Percentiles rank a stretch among this genome's conserved stretches.
Conservation (phyloP, 2,329 filamentous ascomycete genomes). For the Phialocephala subalpina region DNA sequence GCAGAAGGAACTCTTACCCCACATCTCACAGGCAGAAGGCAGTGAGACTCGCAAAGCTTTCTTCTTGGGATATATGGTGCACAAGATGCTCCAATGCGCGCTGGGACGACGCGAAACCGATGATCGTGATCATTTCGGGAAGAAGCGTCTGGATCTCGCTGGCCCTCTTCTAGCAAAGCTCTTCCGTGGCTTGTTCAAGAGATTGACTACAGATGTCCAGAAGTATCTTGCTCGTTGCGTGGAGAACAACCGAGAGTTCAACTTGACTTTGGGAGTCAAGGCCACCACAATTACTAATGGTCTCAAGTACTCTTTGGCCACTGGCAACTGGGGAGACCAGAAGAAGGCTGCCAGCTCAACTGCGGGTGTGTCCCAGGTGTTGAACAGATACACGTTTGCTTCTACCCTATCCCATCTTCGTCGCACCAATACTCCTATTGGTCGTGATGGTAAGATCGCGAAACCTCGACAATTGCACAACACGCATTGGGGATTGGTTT, state of each 20-base stretch:
- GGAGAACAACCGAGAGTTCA: conserved; percentile 88
- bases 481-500: conserved; percentile 97
- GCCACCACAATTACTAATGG: conserved; percentile 90
- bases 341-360: conserved; percentile 97
- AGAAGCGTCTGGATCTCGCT: conserved; percentile 96
- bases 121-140: conserved; percentile 98
- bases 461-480: conserved; percentile 98
- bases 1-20: conserved; percentile 95
- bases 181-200: conserved; percentile 90
- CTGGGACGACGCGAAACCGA: conserved; percentile 93
- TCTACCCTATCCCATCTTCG: conserved; percentile 97
- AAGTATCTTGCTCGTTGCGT: conserved; percentile 93
- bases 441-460: conserved; percentile 96
- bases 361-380: conserved; percentile 95
- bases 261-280: conserved; percentile 90
- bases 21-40: conserved; percentile 94
- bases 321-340: conserved; percentile 99
- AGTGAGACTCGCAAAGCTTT: conserved; percentile 97
- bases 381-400: conserved; percentile 97
- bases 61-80: conserved; percentile 99
- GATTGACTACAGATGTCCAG: conserved; percentile 90
- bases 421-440: conserved; percentile 96
- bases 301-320: conserved; percentile 95
- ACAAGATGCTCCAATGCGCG: conserved; percentile 91
- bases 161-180: conserved; percentile 95